Percentiles rank a stretch among this genome's conserved stretches.
Evolutionary conservation across 2,329 filamentous ascomycete genomes (phyloP).

Genomic region (Hypoxylon sp.): DNA sequence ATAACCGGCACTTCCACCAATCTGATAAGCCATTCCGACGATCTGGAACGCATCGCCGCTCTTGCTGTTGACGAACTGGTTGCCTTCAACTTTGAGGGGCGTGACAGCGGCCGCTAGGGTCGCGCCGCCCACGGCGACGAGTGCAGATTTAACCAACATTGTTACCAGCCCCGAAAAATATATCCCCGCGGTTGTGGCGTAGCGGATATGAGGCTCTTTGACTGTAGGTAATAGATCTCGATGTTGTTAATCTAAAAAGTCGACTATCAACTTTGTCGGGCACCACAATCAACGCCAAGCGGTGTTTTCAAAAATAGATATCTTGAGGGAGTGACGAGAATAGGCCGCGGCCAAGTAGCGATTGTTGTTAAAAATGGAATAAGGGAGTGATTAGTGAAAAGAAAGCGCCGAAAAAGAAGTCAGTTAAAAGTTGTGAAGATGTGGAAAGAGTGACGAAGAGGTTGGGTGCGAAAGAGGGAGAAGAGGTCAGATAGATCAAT

Average conservation of each 20-base stretch:
- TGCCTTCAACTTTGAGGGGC: constrained; percentile 67
- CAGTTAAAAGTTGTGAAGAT: constrained; percentile 14
- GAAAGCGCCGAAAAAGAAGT: constrained; percentile 21
- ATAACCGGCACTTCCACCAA: constrained; percentile 73
- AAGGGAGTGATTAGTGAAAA: constrained; percentile 37
- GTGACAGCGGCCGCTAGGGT: constrained; percentile 68
- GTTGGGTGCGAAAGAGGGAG: constrained; percentile 34
- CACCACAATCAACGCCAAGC: constrained; percentile 23
- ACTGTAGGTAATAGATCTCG: constrained; percentile 15
- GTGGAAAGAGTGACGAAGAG: constrained; percentile 37
- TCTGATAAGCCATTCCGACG: constrained; percentile 77
- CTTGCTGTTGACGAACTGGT: constrained; percentile 70
- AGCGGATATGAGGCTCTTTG: constrained; percentile 7
- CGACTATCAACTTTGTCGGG: constrained; percentile 17
- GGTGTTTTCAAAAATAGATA: constrained; percentile 36
- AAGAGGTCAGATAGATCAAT: constrained; percentile 20
- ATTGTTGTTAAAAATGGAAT: constrained; percentile 27
- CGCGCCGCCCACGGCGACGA: constrained; percentile 66
- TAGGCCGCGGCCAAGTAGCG: constrained; percentile 35
- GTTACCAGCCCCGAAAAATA: constrained; percentile 8
- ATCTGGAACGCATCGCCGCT: constrained; percentile 74
- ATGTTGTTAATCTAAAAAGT: constrained; percentile 23
- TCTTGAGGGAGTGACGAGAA: constrained; percentile 42
- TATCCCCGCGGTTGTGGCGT: neutral
- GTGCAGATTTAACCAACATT: constrained; percentile 58